Evolutionary conservation across 225 moss, liverwort and hornwort species (phyloP).

Genomic region (Marchantia polymorpha): DNA sequence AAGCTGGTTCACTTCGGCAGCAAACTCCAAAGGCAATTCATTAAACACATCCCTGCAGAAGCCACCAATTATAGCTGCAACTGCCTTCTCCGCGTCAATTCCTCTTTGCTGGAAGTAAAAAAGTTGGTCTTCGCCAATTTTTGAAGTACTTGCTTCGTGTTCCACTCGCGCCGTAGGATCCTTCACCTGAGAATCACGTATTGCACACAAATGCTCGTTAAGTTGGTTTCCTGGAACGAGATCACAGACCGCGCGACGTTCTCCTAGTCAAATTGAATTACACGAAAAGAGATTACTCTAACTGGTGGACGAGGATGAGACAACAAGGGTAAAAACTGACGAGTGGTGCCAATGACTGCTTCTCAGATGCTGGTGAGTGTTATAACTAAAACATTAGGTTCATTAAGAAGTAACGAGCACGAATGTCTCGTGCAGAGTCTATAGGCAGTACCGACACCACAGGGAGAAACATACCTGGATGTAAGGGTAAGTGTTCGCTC

Average conservation of each 20-base stretch:
- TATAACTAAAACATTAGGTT: too few species aligned
- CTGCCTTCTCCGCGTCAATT: conserved; percentile 84
- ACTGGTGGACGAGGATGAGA: too few species aligned
- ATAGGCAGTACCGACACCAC: neutral
- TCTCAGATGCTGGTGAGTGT: too few species aligned
- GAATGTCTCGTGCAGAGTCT: neutral
- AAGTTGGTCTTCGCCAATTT: conserved; percentile 94
- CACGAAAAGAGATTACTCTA: too few species aligned
- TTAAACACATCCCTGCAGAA: conserved; percentile 97
- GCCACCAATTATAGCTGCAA: conserved; percentile 92
- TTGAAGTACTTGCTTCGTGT: conserved; percentile 97
- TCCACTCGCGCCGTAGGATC: conserved; percentile 93
- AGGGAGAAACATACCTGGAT: conserved; percentile 55
- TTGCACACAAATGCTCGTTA: too few species aligned
- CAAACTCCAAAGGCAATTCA: conserved; percentile 88
- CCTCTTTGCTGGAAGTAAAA: conserved; percentile 97
- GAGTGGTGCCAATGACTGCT: too few species aligned
- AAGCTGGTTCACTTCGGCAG: conserved; percentile 93
- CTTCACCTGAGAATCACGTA: conserved; percentile 55
- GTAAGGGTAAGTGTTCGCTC: conserved; percentile 96
- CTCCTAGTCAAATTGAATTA: too few species aligned
- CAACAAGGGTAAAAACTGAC: too few species aligned
- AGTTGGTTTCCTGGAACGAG: too few species aligned
- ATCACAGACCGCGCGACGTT: too few species aligned
- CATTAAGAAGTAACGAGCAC: neutral